These are phyloP conservation scores for Aureobasidium sp. DNA, from an alignment of 2,329 filamentous ascomycete species.

Conservation along the genomic window DNA sequence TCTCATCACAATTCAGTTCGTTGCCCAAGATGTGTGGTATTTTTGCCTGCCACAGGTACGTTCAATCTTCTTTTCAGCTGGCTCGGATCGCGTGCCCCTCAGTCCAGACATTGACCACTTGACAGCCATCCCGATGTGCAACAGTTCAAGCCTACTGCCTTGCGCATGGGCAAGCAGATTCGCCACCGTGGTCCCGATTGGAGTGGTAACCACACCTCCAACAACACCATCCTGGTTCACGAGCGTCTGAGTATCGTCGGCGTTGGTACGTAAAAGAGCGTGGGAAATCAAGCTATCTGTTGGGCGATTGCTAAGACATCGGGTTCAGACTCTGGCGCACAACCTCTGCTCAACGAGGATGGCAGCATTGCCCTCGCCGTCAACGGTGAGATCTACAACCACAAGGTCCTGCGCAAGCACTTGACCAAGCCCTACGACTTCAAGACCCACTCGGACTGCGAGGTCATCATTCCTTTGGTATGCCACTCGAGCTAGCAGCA, in stretches of 20 bases:
- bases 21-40: constrained; percentile 82
- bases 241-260: constrained; percentile 97
- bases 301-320: not conserved
- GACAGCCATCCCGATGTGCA: constrained; percentile 79
- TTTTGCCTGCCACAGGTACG: constrained; percentile 84
- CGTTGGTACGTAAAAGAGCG: constrained; percentile 59
- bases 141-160: constrained; percentile 90
- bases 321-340: constrained; percentile 75
- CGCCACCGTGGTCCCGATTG: constrained; percentile 97
- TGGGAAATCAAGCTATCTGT: not conserved
- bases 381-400: constrained; percentile 99
- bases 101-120: constrained; percentile 16
- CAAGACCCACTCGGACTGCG: constrained; percentile 98
- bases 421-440: constrained; percentile 83
- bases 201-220: constrained; percentile 75
- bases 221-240: constrained; percentile 95
- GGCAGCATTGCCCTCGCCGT: constrained; percentile 83
- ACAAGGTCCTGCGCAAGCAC: constrained; percentile 83
- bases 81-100: constrained; percentile 20
- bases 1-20: not conserved
- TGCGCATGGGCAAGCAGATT: constrained; percentile 91
- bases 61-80: not conserved
- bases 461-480: constrained; percentile 96
- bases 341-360: constrained; percentile 90
- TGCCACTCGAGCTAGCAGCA: constrained; percentile 25